Evolutionary conservation across 768 basidiomycete genomes (phyloP), one percentile per base, ranked within the genome.

Genomic region (Candolleomyces aberdarensis): DNA sequence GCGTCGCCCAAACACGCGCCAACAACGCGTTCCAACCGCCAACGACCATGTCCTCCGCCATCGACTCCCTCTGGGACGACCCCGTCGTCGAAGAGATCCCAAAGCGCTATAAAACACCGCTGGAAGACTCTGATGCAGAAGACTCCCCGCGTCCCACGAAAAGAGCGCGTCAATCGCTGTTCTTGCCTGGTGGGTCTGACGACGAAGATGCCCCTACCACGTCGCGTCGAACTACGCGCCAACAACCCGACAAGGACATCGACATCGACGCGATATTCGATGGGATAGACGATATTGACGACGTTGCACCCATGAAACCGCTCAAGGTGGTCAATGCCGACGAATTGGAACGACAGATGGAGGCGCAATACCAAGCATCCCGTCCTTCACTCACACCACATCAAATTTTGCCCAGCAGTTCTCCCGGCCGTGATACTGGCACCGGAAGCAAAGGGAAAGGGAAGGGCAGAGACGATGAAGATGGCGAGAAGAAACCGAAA

Each of bases 41-140:
- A 22, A 40, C 53, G 8, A 22, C 53, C 53, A 78, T 77, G 76
- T 64, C 69, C 67, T 69, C 71, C 29, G 69, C 80, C 43, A 69
- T 86, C 70, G 81, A 82, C 64, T 76, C 79, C 64, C 88, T 89
- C 69, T 88, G 84, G 84, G 80, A 88, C 65, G 80, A 79, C 22
- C 80, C 83, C 41, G 67, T 78, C 62, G 73, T 70, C 22, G 66
- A 74, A 48, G 67, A 71, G 62, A 65, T 65, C 15, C 63, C 65
- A 13, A 66, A 67, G 20, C 65, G 65, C 5, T 43, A 64, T 19
- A 61, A 62, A 55, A 58, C 54, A 57, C 58, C 54, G 20, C 63
- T 62, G 19, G 56, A 52, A 3, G 68, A 74, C 31, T 61, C 66
- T 14, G 69, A 70, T 0, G 66, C 68, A 6, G 67, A 57, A 3